Evolutionary conservation across 257 asterid species (phyloP).

Genomic region (Mentha longifolia): DNA sequence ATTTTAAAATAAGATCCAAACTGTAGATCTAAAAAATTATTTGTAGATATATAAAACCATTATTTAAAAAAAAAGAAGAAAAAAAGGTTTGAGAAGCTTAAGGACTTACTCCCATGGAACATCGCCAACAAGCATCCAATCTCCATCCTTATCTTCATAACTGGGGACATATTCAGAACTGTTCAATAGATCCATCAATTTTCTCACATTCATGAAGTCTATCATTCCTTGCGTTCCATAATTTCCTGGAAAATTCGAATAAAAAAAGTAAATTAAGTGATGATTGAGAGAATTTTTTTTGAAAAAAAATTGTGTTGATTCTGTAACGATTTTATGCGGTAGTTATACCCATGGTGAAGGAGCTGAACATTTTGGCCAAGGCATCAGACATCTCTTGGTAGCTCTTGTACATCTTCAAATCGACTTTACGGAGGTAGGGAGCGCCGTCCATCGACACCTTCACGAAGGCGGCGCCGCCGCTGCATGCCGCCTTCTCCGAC

Average conservation of each 20-base stretch:
- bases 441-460: constrained; percentile 62
- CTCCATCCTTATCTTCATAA: constrained; percentile 55
- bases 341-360: constrained; percentile 41
- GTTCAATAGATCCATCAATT: constrained; percentile 46
- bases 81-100: background rate
- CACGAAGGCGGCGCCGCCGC: constrained; percentile 44
- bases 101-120: constrained; percentile 54
- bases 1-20: background rate
- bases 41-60: background rate
- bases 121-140: constrained; percentile 56
- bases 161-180: constrained; percentile 45
- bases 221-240: constrained; percentile 47
- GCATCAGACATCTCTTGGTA: constrained; percentile 50
- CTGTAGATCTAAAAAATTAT: background rate
- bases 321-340: background rate
- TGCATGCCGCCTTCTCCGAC: constrained; percentile 38
- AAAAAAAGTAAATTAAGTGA: background rate
- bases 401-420: constrained; percentile 41
- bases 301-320: background rate
- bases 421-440: constrained; percentile 50
- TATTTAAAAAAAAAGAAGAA: background rate
- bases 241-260: constrained; percentile 31
- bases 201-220: constrained; percentile 50
- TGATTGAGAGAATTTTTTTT: background rate
- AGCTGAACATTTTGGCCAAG: constrained; percentile 49